Base-by-base conservation (phyloP, 208 protist genomes). In the Wallacemonas sp. region DNA sequence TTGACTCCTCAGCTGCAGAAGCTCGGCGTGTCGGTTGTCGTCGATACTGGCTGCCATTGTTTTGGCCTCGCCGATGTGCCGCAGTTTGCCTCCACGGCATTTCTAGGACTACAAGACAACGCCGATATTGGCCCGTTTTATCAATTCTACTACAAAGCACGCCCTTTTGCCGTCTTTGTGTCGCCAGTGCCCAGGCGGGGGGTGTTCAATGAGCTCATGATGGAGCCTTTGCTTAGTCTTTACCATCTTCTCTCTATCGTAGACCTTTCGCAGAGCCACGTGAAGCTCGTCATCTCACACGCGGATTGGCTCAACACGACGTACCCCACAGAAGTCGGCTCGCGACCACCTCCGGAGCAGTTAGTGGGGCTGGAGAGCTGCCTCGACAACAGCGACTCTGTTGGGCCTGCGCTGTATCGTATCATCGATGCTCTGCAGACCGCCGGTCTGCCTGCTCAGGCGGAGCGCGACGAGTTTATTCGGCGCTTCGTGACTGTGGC, bases 201-300 rank as follows among this genome's bases (percentile, higher is more conserved):
- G 45, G 45, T 72, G 22, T n/a, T 85, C 34, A 79, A 77, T 45
- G 84, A 91, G 60, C 61, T 69, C 17, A 49, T 80, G n/a, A 53
- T 91, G 22, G 82, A 91, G 66, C 82, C 88, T 3, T 30, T 91
- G 15, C 66, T 91, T 24, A 75, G 73, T 34, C 69, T 88, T 34
- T 67, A 75, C 15, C 84, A 94, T 45, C 62, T 94, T 44, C 51
- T 91, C 15, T 84, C 82, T 28, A 65, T 82, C 17, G 71, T 70
- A 51, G 77, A 94, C 11, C 61, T 77, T 17, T 44, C 68, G 15
- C 70, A 63, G 31, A 72, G 68, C 1, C 70, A 68, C 54, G 44
- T 91, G n/a, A 72, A 84, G 53, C 72, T 94, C 36, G 65, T 88
- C 17, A 68, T 94, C 17, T 91, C 88, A n/a, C 85, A 91, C 66